Evolutionary conservation across 208 protist genomes (phyloP).

Genomic region (Acanthamoeba culbertsoni): DNA sequence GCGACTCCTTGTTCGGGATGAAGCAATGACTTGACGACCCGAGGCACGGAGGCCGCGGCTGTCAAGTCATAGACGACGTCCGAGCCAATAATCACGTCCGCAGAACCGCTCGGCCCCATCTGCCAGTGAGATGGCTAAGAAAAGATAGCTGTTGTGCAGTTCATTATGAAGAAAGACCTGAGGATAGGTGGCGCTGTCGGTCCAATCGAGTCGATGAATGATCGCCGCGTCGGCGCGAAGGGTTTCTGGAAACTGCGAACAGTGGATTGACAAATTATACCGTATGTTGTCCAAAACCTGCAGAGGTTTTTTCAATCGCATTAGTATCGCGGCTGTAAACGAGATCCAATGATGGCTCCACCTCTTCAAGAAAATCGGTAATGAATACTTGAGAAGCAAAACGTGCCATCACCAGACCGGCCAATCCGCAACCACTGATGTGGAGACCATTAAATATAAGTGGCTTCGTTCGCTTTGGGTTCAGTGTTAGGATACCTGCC

Average conservation of each 20-base stretch:
- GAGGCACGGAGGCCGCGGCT: neutral
- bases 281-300: neutral
- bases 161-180: neutral
- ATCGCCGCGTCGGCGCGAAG: neutral
- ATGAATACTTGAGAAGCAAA: neutral
- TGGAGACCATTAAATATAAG: neutral
- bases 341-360: neutral
- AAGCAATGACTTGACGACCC: neutral
- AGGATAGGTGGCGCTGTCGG: neutral
- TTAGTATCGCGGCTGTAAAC: neutral
- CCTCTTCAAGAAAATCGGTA: neutral
- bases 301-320: neutral
- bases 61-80: conserved; percentile 25
- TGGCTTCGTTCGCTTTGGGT: too few relatives aligned
- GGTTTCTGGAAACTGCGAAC: neutral
- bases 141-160: neutral
- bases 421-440: neutral
- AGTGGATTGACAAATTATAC: neutral
- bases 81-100: neutral
- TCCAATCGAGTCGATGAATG: neutral
- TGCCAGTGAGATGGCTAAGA: neutral
- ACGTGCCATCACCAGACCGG: conserved; percentile 8
- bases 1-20: neutral
- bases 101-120: neutral
- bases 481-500: conserved; percentile 5